Base-by-base conservation (phyloP, 495 filamentous ascomycete species). In the Penicillium coprophilum region DNA sequence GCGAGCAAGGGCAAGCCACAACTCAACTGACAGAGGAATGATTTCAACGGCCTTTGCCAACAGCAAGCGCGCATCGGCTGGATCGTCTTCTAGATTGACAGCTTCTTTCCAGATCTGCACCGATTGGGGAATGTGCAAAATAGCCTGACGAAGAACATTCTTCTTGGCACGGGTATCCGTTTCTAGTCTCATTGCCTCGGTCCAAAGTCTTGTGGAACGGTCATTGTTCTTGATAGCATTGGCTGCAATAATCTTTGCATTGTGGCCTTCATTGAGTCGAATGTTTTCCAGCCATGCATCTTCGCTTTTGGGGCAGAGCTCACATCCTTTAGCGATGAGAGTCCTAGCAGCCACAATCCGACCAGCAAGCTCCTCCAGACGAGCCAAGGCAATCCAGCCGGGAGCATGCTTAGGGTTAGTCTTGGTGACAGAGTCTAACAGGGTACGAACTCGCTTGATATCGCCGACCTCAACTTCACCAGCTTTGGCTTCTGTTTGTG, bases 201-300 rank as follows among this genome's bases (percentile, higher is more conserved):
- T 84, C 95, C 95, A 99, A 2, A 99, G 78, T 52, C 85, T 80
- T 10, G 95, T 90, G 5, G 91, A 94, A n/a, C 85, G 84, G 46
- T 91, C 87, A 55, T 97, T 97, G 45, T 87, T 84, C 67, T 92
- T 86, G 57, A 99, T 92, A 2, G 92, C 94, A 56, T 93, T 86
- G 8, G 94, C 91, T n/a, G 92, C 95, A 56, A 97, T 96, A 56
- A 97, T 84, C 70, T 93, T 96, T 57, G 91, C 91, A 64, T 97
- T 99, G 20, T 90, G 87, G 28, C 87, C 84, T 67, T 96, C 90
- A 63, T 96, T 95, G 0, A 97, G 77, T 55, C 92, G 85, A 48
- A 99, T 97, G 53, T 88, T 92, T 66, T 97, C 93, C 23, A 97
- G 77, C 95, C 95, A 99, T 17, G 85, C 88, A 67, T 97, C 94